A percentile compares a stretch with the other conserved stretches of the same genome.
phyloP scores from a whole-genome alignment of 768 basidiomycete genomes.

The Mycena pura region DNA sequence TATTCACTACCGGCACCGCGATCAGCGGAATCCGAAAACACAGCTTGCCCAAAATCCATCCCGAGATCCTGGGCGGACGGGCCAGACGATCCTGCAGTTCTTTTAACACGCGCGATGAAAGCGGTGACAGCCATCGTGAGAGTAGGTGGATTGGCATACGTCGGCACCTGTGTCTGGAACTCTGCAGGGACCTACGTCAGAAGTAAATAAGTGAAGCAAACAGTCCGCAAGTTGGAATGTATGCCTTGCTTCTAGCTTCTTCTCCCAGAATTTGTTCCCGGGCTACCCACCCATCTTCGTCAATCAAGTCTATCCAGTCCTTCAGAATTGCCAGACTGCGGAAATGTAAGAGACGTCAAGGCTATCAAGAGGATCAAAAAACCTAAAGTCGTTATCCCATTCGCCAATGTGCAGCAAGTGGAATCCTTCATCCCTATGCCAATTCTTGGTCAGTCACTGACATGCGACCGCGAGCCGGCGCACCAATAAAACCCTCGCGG shows the following conservation, averaged over 20 bases:
- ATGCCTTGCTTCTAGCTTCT: constrained; percentile 95
- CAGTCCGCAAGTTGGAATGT: too few species aligned
- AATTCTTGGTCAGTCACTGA: constrained; percentile 19
- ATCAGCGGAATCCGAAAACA: constrained; percentile 41
- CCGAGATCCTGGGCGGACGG: constrained; percentile 70
- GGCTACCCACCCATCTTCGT: constrained; percentile 95
- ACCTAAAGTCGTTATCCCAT: constrained; percentile 92
- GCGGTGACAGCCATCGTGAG: constrained; percentile 92
- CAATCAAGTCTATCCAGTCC: constrained; percentile 89
- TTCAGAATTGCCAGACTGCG: constrained; percentile 85
- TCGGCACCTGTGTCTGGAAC: constrained; percentile 93
- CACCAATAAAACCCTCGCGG: constrained; percentile 97
- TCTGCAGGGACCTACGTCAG: constrained; percentile 75
- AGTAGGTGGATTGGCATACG: constrained; percentile 94
- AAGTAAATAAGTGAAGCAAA: not conserved
- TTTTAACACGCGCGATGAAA: constrained; percentile 79
- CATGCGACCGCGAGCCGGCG: constrained; percentile 7
- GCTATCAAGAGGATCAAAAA: not conserved
- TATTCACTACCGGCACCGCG: constrained; percentile 47
- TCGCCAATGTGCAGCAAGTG: constrained; percentile 90
- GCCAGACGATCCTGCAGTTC: constrained; percentile 42
- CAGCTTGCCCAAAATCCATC: constrained; percentile 66
- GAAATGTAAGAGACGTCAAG: not conserved
- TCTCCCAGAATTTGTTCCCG: constrained; percentile 97
- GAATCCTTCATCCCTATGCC: constrained; percentile 92